A percentile compares a stretch with the other conserved stretches of the same genome.
These are phyloP conservation scores for Stellera chamaejasme DNA, from an alignment of 345 rosid genomes.

Conservation along the genomic window DNA sequence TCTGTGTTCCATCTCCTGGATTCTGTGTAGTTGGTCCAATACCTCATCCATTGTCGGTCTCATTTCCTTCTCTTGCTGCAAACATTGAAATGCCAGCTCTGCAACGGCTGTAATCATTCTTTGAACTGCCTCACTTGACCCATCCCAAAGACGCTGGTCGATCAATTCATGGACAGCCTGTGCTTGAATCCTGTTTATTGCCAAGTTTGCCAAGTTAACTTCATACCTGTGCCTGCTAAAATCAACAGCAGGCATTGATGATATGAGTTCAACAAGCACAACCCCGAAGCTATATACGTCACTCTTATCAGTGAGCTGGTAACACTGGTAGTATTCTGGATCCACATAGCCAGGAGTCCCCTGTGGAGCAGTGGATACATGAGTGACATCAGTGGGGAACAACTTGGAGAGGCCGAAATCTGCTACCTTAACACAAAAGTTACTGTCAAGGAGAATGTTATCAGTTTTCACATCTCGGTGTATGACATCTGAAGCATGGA, in stretches of 20 bases:
- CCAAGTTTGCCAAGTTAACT: constrained; percentile 51
- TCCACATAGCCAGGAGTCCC: constrained; percentile 69
- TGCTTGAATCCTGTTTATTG: constrained; percentile 43
- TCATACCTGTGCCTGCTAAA: constrained; percentile 40
- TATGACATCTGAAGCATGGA: constrained; percentile 50
- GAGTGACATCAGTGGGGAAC: constrained; percentile 46
- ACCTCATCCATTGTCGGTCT: constrained; percentile 53
- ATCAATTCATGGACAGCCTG: constrained; percentile 33
- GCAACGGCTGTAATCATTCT: constrained; percentile 43
- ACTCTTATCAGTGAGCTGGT: constrained; percentile 57
- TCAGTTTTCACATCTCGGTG: constrained; percentile 60
- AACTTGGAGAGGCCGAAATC: constrained; percentile 63
- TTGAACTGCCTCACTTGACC: constrained; percentile 25
- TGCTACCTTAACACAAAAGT: constrained; percentile 50
- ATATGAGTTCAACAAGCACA: constrained; percentile 53
- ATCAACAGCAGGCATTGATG: constrained; percentile 68
- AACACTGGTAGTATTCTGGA: constrained; percentile 55
- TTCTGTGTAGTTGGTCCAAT: constrained; percentile 31
- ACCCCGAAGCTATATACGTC: constrained; percentile 77
- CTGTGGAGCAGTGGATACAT: constrained; percentile 65
- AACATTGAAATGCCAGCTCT: constrained; percentile 49
- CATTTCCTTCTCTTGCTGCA: constrained; percentile 48
- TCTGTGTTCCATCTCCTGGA: constrained; percentile 21
- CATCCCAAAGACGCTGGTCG: constrained; percentile 41
- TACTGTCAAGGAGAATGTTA: constrained; percentile 57